Evolutionary conservation across 768 basidiomycete species (phyloP), one percentile per base, ranked within the genome.

Genomic region (Chlorophyllum brunneum): DNA sequence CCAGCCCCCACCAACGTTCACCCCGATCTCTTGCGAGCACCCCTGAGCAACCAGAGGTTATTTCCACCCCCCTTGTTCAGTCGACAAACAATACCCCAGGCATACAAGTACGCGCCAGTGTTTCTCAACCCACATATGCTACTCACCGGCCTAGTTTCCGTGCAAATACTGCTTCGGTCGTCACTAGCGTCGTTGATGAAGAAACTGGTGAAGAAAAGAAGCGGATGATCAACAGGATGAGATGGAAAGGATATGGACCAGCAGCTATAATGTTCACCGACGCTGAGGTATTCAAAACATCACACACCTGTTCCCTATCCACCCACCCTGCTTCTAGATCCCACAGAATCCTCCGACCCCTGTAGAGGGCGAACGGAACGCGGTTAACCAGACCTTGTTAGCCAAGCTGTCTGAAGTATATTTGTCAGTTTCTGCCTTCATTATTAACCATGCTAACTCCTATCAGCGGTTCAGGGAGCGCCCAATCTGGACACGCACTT

Each of bases 41-140:
- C 58, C 56, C 70, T 67, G 51, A 86, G 81, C 62, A 83, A 82
- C 59, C 71, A 94, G 7, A 79, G 88, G 24, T 72, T 92, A 9
- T 83, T 94, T 57, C 93, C 95, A 24, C 89, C 94, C 0, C 95
- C 95, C 6, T 67, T 94, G 41, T 98, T 98, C 70, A 88, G 86
- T 59, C 79, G 92, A 29, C 87, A 92, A 58, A 77, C 72, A 0
- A 79, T 94, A 34, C 83, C 92, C 20, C 85, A 89, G 56, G 80
- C 79, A 41, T 97, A 94, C 74, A 86, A 84, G 92, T 92, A 49
- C 29, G 27, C 18, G 18, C 22, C 18, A 5, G 31, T 26, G 51
- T 37, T 30, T 29, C 4, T 6, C 13, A 54, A 34, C 31, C 53
- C 33, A 37, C 15, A 18, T 36, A 9, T 11, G 29, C 50, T 48